A percentile compares a stretch with the other conserved stretches of the same genome.
Evolutionary conservation across 352 stramenopile genomes (phyloP).

Genomic region (Pythium angustatum): DNA sequence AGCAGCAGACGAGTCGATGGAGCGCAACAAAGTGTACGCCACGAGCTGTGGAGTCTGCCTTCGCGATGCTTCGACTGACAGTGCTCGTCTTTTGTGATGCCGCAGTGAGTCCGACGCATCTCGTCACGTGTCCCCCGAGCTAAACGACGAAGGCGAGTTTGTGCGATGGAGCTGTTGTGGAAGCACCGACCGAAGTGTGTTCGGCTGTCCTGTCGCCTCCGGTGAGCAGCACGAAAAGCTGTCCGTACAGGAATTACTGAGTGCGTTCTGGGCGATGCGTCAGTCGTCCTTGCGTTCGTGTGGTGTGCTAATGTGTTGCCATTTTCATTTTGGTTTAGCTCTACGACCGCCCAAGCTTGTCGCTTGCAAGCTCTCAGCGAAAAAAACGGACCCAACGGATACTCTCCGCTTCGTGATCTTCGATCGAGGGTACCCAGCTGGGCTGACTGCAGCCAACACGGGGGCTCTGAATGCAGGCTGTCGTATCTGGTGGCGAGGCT

Average conservation of each 20-base stretch:
- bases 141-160: conserved; percentile 61
- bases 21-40: conserved; percentile 8
- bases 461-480: conserved; percentile 36
- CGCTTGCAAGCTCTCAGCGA: conserved; percentile 33
- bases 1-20: conserved; percentile 8
- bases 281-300: no score
- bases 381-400: conserved; percentile 5
- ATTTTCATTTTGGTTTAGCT: no score
- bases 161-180: conserved; percentile 65
- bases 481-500: conserved; percentile 41
- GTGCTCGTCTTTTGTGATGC: background rate
- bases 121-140: conserved; percentile 52
- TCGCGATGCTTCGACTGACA: no score
- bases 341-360: conserved; percentile 43
- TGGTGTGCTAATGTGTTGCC: no score
- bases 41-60: no score
- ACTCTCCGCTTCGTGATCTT: conserved; percentile 45
- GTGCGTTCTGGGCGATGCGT: conserved; percentile 1
- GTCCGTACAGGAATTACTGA: conserved; percentile 12
- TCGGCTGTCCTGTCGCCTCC: conserved; percentile 44
- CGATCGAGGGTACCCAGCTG: conserved; percentile 38
- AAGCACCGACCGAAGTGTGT: conserved; percentile 51
- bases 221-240: conserved; percentile 9
- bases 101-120: conserved; percentile 37
- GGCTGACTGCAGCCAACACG: background rate